phyloP scores from a whole-genome alignment of 257 asterid species.

The Salvia hispanica region DNA sequence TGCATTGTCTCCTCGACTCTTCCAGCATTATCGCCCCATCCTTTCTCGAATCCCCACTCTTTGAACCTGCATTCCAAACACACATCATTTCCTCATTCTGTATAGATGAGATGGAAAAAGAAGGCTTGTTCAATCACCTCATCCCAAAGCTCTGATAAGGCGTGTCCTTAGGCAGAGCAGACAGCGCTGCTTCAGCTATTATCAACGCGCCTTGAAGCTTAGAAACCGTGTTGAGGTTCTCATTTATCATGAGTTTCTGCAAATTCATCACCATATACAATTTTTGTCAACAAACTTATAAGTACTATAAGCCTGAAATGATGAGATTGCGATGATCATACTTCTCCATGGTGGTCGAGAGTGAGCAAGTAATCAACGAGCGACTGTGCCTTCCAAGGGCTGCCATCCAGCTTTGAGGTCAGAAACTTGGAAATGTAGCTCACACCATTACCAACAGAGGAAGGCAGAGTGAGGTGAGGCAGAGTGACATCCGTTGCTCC shows the following conservation, averaged over 20 bases:
- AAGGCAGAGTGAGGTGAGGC: constrained; percentile 69
- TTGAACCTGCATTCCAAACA: constrained; percentile 56
- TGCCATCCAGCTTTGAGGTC: constrained; percentile 56
- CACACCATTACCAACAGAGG: constrained; percentile 83
- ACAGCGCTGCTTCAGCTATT: constrained; percentile 69
- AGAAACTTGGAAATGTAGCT: constrained; percentile 70
- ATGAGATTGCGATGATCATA: constrained; percentile 37
- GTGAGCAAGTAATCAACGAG: constrained; percentile 79
- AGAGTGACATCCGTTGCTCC: constrained; percentile 73
- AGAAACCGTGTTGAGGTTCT: constrained; percentile 60
- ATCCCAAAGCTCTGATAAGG: constrained; percentile 76
- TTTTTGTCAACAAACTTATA: not conserved
- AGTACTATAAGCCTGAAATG: not conserved
- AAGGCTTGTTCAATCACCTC: constrained; percentile 47
- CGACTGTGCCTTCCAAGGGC: constrained; percentile 50
- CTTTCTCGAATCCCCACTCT: constrained; percentile 90
- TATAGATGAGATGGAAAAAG: constrained; percentile 10
- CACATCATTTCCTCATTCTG: not conserved
- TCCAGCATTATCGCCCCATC: constrained; percentile 90
- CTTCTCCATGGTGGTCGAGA: constrained; percentile 75
- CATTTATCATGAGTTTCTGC: constrained; percentile 89
- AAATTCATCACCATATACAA: constrained; percentile 15
- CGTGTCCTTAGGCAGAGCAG: constrained; percentile 61
- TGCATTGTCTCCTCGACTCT: constrained; percentile 76
- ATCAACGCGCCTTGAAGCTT: constrained; percentile 78